These are phyloP conservation scores for Sporothrix pseudoabietina DNA, from an alignment of 2,329 filamentous ascomycete genomes.

Conservation along the genomic window DNA sequence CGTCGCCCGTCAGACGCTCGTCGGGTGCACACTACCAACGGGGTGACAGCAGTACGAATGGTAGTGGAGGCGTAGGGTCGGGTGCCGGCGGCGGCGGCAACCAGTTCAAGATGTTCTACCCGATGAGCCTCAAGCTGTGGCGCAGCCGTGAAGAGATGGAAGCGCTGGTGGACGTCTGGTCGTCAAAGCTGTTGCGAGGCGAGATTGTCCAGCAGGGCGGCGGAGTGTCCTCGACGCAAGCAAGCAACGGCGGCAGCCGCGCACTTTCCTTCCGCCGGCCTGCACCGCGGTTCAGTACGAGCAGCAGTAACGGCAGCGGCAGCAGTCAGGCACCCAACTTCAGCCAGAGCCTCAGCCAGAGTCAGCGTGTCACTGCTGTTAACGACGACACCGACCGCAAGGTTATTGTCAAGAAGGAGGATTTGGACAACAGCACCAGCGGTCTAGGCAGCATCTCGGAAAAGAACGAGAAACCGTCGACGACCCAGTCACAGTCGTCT, in stretches of 20 bases:
- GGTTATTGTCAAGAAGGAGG: conserved; percentile 15
- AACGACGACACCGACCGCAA: not conserved
- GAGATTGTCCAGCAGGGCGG: conserved; percentile 53
- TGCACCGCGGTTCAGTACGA: conserved; percentile 37
- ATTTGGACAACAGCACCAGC: conserved; percentile 18
- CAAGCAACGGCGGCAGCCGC: conserved; percentile 46
- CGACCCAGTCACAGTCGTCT: not conserved
- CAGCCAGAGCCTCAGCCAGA: conserved; percentile 6
- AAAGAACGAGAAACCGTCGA: not conserved
- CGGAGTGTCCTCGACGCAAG: conserved; percentile 38
- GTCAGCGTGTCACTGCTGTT: not conserved
- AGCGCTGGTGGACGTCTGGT: conserved; percentile 70
- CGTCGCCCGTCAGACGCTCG: conserved; percentile 79
- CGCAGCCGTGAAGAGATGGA: conserved; percentile 79
- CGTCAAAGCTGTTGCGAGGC: conserved; percentile 60
- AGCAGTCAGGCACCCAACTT: conserved; percentile 4
- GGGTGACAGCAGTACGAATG: conserved; percentile 33
- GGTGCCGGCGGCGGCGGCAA: conserved; percentile 53
- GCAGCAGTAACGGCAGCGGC: conserved; percentile 32
- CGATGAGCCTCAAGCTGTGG: conserved; percentile 81
- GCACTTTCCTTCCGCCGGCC: conserved; percentile 54
- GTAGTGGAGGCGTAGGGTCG: conserved; percentile 39
- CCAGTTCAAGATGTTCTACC: conserved; percentile 89
- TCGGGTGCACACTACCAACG: conserved; percentile 49
- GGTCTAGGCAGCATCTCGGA: not conserved